Evolutionary conservation across 2,329 filamentous ascomycete genomes (phyloP).

Genomic region (Cercospora canescens): DNA sequence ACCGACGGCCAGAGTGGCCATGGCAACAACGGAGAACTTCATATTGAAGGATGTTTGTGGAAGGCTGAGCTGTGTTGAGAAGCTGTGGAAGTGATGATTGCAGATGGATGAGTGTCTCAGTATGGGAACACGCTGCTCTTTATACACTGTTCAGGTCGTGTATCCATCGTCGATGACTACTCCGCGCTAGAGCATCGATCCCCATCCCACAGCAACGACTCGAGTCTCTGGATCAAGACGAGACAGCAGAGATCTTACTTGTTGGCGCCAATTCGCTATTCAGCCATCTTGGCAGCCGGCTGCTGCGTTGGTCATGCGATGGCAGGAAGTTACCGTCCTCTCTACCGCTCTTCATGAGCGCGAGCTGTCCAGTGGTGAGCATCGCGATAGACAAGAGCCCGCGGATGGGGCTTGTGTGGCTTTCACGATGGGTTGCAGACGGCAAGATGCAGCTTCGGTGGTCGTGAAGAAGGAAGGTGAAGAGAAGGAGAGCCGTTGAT

Average conservation of each 20-base stretch:
- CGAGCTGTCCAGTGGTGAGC: background rate
- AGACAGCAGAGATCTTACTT: background rate
- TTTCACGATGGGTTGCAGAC: background rate
- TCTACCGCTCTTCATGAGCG: background rate
- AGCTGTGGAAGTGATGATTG: background rate
- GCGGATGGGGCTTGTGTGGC: background rate
- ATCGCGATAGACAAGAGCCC: background rate
- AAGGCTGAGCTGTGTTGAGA: background rate
- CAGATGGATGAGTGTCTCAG: background rate
- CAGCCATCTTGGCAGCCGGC: background rate
- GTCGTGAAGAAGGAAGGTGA: background rate
- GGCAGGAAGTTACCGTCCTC: background rate
- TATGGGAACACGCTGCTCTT: background rate
- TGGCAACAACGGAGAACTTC: constrained; percentile 9
- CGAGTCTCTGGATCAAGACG: background rate
- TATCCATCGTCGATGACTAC: background rate
- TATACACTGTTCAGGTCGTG: background rate
- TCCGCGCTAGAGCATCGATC: background rate
- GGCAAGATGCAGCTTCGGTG: background rate
- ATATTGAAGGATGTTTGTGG: background rate
- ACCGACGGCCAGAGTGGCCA: background rate
- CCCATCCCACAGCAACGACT: background rate
- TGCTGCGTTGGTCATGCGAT: background rate
- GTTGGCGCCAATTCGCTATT: background rate
- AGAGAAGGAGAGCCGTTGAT: background rate